Conservation (phyloP, 169 alveolate species). For the Plasmodium billcollinsi region DNA sequence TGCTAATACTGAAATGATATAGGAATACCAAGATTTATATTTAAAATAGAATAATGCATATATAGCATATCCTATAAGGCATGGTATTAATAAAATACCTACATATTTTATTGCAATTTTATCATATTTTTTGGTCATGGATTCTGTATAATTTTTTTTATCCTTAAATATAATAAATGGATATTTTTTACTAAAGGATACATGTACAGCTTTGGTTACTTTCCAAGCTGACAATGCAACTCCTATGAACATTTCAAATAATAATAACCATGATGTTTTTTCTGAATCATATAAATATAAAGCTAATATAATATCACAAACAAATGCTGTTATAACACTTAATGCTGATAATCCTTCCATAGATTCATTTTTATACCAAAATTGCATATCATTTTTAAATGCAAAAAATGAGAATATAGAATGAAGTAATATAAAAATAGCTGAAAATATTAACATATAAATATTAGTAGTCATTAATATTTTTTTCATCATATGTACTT, state of each 20-base stretch:
- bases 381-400: slow-evolving; percentile 95
- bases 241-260: slow-evolving; percentile 93
- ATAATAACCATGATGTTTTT: slow-evolving; percentile 94
- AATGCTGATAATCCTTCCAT: slow-evolving; percentile 96
- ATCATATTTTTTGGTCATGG: slow-evolving; percentile 94
- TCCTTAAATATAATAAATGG: slow-evolving; percentile 88
- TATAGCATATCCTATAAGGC: slow-evolving; percentile 92
- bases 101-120: slow-evolving; percentile 92
- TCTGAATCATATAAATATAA: slow-evolving; percentile 94
- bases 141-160: slow-evolving; percentile 88
- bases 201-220: slow-evolving; percentile 93
- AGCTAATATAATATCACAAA: slow-evolving; percentile 92
- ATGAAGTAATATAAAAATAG: slow-evolving; percentile 89
- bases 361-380: slow-evolving; percentile 95
- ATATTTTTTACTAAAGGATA: slow-evolving; percentile 84
- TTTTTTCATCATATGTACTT: slow-evolving; percentile 90
- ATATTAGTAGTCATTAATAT: slow-evolving; percentile 90
- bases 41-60: slow-evolving; percentile 92
- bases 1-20: slow-evolving; percentile 93
- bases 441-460: slow-evolving; percentile 89
- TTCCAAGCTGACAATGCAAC: slow-evolving; percentile 94
- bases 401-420: slow-evolving; percentile 93
- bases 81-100: slow-evolving; percentile 90
- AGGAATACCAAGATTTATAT: slow-evolving; percentile 97
- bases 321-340: slow-evolving; percentile 90